Percentiles rank a stretch among this genome's conserved stretches.
These are phyloP conservation scores for Nicotiana knightiana DNA, from an alignment of 257 asterid species.

Conservation along the genomic window DNA sequence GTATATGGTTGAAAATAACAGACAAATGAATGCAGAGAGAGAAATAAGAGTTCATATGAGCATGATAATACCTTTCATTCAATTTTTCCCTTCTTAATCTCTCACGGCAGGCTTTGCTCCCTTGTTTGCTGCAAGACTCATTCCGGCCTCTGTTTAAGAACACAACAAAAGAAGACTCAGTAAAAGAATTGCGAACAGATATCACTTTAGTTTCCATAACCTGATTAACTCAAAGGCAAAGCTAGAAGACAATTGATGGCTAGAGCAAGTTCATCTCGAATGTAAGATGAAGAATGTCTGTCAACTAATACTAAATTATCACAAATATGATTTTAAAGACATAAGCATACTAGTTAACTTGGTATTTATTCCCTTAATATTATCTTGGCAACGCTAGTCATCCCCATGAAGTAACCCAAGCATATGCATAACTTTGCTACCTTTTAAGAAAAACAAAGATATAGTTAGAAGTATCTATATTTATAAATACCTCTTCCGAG, in stretches of 20 bases:
- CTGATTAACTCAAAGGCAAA: background rate
- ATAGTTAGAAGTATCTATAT: background rate
- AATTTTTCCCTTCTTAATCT: slow-evolving; percentile 77
- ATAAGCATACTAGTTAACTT: background rate
- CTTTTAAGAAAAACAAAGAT: background rate
- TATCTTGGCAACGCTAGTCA: background rate
- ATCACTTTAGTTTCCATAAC: background rate
- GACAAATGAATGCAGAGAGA: background rate
- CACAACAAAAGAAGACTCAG: background rate
- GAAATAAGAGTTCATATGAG: background rate
- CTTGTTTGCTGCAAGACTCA: slow-evolving; percentile 47
- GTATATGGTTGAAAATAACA: background rate
- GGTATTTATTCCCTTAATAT: background rate
- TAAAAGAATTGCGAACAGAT: background rate
- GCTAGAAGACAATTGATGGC: background rate
- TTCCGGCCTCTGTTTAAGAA: slow-evolving; percentile 51
- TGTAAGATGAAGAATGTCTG: background rate
- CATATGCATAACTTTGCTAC: background rate
- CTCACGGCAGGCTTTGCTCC: slow-evolving; percentile 86
- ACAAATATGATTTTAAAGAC: background rate
- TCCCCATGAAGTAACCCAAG: background rate
- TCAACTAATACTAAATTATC: background rate
- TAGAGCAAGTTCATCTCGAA: background rate
- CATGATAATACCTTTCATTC: slow-evolving; percentile 52
- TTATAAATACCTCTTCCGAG: slow-evolving; percentile 58